These are phyloP conservation scores for Yarrowia alimentaria DNA, from an alignment of 805 yeast species.

Conservation along the genomic window DNA sequence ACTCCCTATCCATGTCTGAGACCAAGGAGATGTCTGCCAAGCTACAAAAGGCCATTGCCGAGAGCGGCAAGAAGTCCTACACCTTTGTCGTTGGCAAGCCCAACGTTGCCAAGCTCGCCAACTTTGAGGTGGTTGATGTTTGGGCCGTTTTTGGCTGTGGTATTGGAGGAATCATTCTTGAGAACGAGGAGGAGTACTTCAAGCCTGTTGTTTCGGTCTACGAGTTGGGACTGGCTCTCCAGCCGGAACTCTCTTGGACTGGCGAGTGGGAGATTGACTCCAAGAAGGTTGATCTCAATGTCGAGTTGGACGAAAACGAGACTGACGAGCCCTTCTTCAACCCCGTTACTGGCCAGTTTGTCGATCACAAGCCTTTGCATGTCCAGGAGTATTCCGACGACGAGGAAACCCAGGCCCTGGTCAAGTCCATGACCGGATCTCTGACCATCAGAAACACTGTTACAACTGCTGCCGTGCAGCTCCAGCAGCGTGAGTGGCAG, in stretches of 20 bases:
- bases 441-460: slow-evolving; percentile 72
- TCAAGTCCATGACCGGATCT: slow-evolving; percentile 54
- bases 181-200: slow-evolving; percentile 64
- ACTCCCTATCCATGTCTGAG: slow-evolving; percentile 78
- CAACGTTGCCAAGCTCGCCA: slow-evolving; percentile 93
- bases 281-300: slow-evolving; percentile 45
- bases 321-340: slow-evolving; percentile 70
- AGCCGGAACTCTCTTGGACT: slow-evolving; percentile 78
- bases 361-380: slow-evolving; percentile 60
- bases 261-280: slow-evolving; percentile 92
- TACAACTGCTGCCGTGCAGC: slow-evolving; percentile 85
- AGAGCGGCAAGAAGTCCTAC: slow-evolving; percentile 87
- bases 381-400: slow-evolving; percentile 49
- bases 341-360: slow-evolving; percentile 79
- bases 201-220: slow-evolving; percentile 94
- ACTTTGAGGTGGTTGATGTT: slow-evolving; percentile 87
- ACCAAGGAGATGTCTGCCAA: slow-evolving; percentile 65
- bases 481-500: slow-evolving; percentile 68
- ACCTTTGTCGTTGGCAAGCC: slow-evolving; percentile 97
- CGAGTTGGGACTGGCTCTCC: slow-evolving; percentile 78
- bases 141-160: slow-evolving; percentile 97
- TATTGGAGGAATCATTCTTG: slow-evolving; percentile 86
- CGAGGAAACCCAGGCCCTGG: slow-evolving; percentile 37
- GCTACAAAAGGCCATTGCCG: slow-evolving; percentile 58
- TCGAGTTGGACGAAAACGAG: slow-evolving; percentile 39